Percentiles rank a stretch among this genome's conserved stretches.
phyloP scores from a whole-genome alignment of 805 yeast genomes.

The Suhomyces prunicola region DNA sequence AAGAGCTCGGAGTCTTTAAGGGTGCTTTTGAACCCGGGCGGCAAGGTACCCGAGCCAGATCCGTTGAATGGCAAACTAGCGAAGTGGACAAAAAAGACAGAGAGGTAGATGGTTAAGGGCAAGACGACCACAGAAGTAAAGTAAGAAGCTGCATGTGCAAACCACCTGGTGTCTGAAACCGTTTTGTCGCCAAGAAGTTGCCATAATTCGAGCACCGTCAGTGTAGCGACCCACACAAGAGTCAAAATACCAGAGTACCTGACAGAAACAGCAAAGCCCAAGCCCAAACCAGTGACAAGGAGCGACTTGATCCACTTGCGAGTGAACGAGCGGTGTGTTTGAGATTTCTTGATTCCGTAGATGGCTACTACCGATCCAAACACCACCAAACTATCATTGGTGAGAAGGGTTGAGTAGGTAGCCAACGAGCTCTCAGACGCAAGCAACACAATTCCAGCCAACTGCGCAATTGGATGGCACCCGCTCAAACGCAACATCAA shows the following conservation, averaged over 20 bases:
- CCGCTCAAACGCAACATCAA: slow-evolving; percentile 54
- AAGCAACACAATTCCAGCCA: slow-evolving; percentile 50
- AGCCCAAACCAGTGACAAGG: slow-evolving; percentile 44
- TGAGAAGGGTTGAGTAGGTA: slow-evolving; percentile 53
- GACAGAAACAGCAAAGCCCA: slow-evolving; percentile 58
- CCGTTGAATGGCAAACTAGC: slow-evolving; percentile 45
- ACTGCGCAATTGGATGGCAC: slow-evolving; percentile 49
- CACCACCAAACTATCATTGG: slow-evolving; percentile 44
- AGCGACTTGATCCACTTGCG: slow-evolving; percentile 53
- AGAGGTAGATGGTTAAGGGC: slow-evolving; percentile 58
- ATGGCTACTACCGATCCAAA: slow-evolving; percentile 47
- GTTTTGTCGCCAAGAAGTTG: slow-evolving; percentile 62
- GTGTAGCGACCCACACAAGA: slow-evolving; percentile 56
- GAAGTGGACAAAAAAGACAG: slow-evolving; percentile 58
- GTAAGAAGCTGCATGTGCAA: slow-evolving; percentile 41
- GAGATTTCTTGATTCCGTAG: slow-evolving; percentile 49
- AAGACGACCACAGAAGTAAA: slow-evolving; percentile 43
- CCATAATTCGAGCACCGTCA: slow-evolving; percentile 60
- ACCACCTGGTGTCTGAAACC: slow-evolving; percentile 35
- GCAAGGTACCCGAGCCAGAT: slow-evolving; percentile 58
- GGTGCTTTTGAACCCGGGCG: slow-evolving; percentile 65
- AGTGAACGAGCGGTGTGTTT: slow-evolving; percentile 43
- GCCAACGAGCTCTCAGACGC: slow-evolving; percentile 63
- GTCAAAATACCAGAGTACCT: slow-evolving; percentile 74
- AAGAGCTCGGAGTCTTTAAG: slow-evolving; percentile 41